Conservation (phyloP, 2,329 filamentous ascomycete genomes). For the Kalmusia sp. region DNA sequence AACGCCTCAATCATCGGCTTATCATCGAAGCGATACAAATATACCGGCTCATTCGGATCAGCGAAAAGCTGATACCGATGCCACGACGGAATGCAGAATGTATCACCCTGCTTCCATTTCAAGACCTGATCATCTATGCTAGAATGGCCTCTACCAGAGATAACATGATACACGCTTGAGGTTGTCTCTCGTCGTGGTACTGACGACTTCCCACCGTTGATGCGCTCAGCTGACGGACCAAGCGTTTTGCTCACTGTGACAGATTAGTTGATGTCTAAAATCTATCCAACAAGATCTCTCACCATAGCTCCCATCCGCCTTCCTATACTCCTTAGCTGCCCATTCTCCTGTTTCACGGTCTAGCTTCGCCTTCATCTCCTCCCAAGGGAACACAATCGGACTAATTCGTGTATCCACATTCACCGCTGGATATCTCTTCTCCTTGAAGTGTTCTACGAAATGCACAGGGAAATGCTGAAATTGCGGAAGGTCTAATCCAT, state of each 20-base stretch:
- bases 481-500: slow-evolving; percentile 62
- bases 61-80: slow-evolving; percentile 58
- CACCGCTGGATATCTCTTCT: slow-evolving; percentile 58
- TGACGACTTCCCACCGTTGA: slow-evolving; percentile 49
- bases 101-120: slow-evolving; percentile 60
- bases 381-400: slow-evolving; percentile 59
- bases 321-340: slow-evolving; percentile 7
- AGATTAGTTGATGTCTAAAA: not conserved
- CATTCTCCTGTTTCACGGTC: slow-evolving; percentile 31
- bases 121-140: slow-evolving; percentile 48
- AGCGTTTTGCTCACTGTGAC: slow-evolving; percentile 55
- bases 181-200: slow-evolving; percentile 56
- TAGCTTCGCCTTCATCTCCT: slow-evolving; percentile 52
- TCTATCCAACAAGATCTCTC: not conserved
- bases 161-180: slow-evolving; percentile 62
- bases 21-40: slow-evolving; percentile 63
- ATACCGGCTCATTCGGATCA: slow-evolving; percentile 43
- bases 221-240: slow-evolving; percentile 56
- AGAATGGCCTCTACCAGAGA: slow-evolving; percentile 55
- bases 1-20: slow-evolving; percentile 61
- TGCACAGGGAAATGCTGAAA: slow-evolving; percentile 61
- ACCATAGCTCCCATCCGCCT: slow-evolving; percentile 8
- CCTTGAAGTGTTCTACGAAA: slow-evolving; percentile 60
- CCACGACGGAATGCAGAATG: slow-evolving; percentile 63
- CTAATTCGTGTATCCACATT: slow-evolving; percentile 51